Base-by-base conservation (phyloP, 2,329 filamentous ascomycete genomes). In the Botrytis elliptica region DNA sequence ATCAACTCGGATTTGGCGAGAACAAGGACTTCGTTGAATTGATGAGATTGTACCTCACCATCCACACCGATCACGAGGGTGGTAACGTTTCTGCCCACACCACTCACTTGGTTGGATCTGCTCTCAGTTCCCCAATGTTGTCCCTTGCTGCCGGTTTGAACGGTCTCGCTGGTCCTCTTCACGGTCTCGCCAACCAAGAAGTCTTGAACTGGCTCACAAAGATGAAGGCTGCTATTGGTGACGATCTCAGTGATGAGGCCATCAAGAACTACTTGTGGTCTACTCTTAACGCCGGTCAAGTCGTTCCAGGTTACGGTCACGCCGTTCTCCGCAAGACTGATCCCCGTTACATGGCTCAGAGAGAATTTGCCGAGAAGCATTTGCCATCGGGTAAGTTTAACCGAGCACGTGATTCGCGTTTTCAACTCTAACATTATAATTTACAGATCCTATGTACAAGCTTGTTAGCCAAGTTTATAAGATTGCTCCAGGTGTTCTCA, bases 401-500 rank as follows among this genome's bases (percentile, higher is more conserved):
- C 9, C 29, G 25, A 40, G 14, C 46, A 65, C 60, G 29, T 70
- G 63, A 20, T n/a, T 49, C 20, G 12, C 16, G 38, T 14, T 2
- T 57, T 74, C 9, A 73, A 25, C 36, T 62, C n/a, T 73, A 22
- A 14, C 69, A 75, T 81, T 89, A 93, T 88, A 93, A 98, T 84
- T 91, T 98, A 84, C 93, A 82, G 96, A 98, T 89, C 95, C 95
- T 82, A 97, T 99, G 95, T 99, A 98, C 93, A 94, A 99, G 91
- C 93, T 99, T 80, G 96, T 99, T 87, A 97, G 93, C 90, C 96
- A 99, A 88, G 96, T 99, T 81, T 99, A 98, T 93, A 99, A 99
- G 93, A 98, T 99, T 81, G 96, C 96, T 78, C 96, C 96, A 78
- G 93, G 92, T 82, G 96, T 99, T 81, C 89, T 99, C 84, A 99